Base-by-base conservation (phyloP, 331 rosid genomes). In the Spiraea crenata region DNA sequence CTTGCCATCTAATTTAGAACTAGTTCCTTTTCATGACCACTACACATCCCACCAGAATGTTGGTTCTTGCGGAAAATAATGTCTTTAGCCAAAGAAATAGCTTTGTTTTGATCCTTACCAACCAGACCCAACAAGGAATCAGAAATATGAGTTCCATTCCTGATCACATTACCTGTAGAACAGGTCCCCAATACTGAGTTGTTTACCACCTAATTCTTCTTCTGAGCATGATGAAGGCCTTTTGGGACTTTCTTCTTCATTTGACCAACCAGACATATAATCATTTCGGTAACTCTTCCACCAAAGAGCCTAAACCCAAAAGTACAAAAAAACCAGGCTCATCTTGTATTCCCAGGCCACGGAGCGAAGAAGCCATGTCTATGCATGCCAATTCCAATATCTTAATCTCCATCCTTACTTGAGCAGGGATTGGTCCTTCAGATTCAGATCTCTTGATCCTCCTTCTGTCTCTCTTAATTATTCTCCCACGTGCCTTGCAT, bases 381-480 rank as follows among this genome's bases (percentile, higher is more conserved):
- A 38, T 35, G 79, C 97, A 86, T 14, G 51, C 74, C 74, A 41
- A 84, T 81, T 92, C 96, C 92, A 93, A 77, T 67, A 57, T 56
- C 56, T 66, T 78, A 57, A 93, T 88, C 79, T 79, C 85, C 72
- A 80, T 83, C 77, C 75, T 83, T 69, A 90, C 65, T 85, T 90
- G 92, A 31, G 44, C 85, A 49, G 96, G 98, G 49, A 84, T 38
- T 67, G 73, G 73, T 93, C 98, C 85, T 90, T 93, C 84, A 82
- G 50, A 80, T 82, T 88, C 81, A 82, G 63, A 65, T 82, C 74
- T 93, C 97, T 70, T 87, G 90, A 69, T 87, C 97, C 98, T 93
- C 90, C 88, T 90, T 90, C 65, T 85, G 89, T 15, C 90, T 81
- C 84, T 93, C 85, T 74, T 97, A n/a, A n/a, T n/a, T n/a, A n/a